phyloP scores from a whole-genome alignment of 768 basidiomycete genomes.

The Mycena rosella region DNA sequence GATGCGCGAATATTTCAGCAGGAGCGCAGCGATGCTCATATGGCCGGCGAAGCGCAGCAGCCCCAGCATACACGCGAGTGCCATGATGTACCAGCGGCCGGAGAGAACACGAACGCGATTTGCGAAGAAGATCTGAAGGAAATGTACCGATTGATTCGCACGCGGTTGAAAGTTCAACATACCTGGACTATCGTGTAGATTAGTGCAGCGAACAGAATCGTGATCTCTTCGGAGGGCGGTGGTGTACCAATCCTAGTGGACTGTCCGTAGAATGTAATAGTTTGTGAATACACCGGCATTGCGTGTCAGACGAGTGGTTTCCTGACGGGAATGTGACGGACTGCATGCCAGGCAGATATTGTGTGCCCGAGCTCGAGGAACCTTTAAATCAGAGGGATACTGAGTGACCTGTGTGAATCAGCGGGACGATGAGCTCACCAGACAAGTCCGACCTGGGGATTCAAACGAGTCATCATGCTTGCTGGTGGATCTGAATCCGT shows the following conservation, averaged over 20 bases:
- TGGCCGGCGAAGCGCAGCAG: slow-evolving; percentile 5
- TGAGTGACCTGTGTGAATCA: not conserved
- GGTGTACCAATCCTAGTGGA: not conserved
- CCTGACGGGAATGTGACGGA: not conserved
- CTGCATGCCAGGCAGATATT: slow-evolving; percentile 18
- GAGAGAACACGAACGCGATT: slow-evolving; percentile 18
- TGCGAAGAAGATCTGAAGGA: slow-evolving; percentile 14
- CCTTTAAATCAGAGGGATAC: slow-evolving; percentile 11
- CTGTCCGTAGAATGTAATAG: slow-evolving; percentile 22
- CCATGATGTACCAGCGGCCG: slow-evolving; percentile 10
- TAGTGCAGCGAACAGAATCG: slow-evolving; percentile 13
- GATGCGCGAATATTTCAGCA: not conserved
- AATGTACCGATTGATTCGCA: not conserved
- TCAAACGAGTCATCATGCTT: not conserved
- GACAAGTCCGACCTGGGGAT: slow-evolving; percentile 1
- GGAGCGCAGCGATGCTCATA: not conserved
- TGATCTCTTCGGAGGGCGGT: slow-evolving; percentile 9
- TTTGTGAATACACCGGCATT: slow-evolving; percentile 11
- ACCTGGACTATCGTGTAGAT: slow-evolving; percentile 24
- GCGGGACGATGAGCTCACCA: slow-evolving; percentile 4
- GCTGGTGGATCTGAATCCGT: not conserved
- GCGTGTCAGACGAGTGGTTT: not conserved
- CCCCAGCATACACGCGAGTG: not conserved
- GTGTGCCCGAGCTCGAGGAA: slow-evolving; percentile 22
- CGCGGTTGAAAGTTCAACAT: not conserved